Evolutionary conservation across 2,329 filamentous ascomycete genomes (phyloP).

Genomic region (Botryosphaeria dothidea): DNA sequence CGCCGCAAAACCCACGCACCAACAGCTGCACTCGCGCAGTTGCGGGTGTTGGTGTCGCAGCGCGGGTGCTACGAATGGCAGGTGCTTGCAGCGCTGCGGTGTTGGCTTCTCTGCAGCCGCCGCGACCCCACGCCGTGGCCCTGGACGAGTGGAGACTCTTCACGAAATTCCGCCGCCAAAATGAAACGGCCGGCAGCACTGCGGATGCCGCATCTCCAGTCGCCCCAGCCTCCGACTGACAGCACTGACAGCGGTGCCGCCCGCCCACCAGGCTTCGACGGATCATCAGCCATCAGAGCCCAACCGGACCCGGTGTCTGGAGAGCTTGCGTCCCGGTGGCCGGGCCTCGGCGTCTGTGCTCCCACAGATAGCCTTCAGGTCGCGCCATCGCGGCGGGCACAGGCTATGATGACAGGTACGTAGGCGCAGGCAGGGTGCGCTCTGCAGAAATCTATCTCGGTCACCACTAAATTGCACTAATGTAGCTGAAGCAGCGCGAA

Average conservation of each 20-base stretch:
- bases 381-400: not conserved
- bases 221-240: not conserved
- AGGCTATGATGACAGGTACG: not conserved
- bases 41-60: conserved; percentile 1
- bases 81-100: not conserved
- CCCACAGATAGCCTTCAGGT: not conserved
- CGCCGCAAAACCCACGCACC: not conserved
- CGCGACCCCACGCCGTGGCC: not conserved
- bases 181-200: not conserved
- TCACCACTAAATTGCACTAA: not conserved
- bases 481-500: not conserved
- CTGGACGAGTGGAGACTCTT: conserved; percentile 5
- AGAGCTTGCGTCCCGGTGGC: not conserved
- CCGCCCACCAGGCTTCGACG: not conserved
- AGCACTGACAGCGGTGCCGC: not conserved
- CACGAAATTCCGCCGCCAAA: not conserved
- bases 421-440: not conserved
- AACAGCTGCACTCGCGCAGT: too few relatives aligned
- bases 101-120: not conserved
- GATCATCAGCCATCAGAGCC: not conserved
- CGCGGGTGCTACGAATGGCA: not conserved
- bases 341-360: not conserved
- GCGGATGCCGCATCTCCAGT: not conserved
- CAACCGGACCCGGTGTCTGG: not conserved
- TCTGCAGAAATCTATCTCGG: not conserved